Base-by-base conservation (phyloP, 352 stramenopile genomes). In the Globisporangium spiculum region DNA sequence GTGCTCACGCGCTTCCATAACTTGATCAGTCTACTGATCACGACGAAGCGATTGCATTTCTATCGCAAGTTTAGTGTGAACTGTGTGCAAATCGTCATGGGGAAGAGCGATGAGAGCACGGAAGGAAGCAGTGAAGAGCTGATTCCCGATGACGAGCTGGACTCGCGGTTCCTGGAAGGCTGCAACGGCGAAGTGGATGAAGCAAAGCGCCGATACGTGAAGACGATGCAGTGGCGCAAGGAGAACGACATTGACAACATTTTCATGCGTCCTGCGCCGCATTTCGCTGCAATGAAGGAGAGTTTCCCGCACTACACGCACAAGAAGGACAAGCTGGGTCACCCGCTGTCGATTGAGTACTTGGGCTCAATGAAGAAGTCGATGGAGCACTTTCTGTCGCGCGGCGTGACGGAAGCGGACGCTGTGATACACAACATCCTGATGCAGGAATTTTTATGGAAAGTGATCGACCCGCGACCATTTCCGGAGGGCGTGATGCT, bases 381-480 rank as follows among this genome's bases (percentile, higher is more conserved):
- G 60, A 77, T 86, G 54, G 78, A 91, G 58, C 68, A 81, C 9
- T 86, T 91, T n/a, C 70, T 82, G 7, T 71, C 67, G 27, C 73
- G 72, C n/a, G 84, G 83, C 30, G 72, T 91, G 20, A 78, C 73
- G n/a, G 81, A 88, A 60, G 72, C 81, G 7, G 83, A 90, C 60
- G 81, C 76, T 4, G 77, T 89, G 16, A 81, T 81, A 70, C 83
- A 93, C 63, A 75, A 88, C 59, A 81, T 90, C 20, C 69, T 84
- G 10, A 77, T 88, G 71, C 83, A 86, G 67, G 84, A 93, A 67
- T 93, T 88, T 48, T 70, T 91, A 50, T 91, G 81, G 81, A 80
- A 81, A 32, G 79, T 91, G 27, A 64, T 91, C 10, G 84, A 93
- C 44, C 78, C 81, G 30, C 83, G 83, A 1, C 72, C 75, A 34